A percentile compares a stretch with the other conserved stretches of the same genome.
Conservation (phyloP, 202 grass and related monocot species). For the Setaria italica region DNA sequence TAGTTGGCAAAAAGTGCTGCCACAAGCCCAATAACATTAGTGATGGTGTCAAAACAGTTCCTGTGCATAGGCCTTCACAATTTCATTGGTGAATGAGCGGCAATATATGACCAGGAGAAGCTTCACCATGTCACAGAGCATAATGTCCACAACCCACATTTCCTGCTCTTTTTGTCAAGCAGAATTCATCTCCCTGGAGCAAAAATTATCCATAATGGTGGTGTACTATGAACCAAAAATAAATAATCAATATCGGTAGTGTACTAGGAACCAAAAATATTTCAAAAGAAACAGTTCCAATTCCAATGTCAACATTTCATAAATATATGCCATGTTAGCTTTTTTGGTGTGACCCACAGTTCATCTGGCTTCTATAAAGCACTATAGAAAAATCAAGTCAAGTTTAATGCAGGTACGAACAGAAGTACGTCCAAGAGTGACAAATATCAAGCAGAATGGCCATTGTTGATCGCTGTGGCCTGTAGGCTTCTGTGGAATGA, state of each 20-base stretch:
- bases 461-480: neutral
- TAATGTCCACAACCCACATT: conserved; percentile 70
- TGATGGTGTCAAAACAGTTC: conserved; percentile 86
- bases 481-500: neutral
- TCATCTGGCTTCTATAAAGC: neutral
- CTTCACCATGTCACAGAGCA: conserved; percentile 75
- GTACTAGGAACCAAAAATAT: neutral
- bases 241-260: no score
- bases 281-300: neutral
- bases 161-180: conserved; percentile 69
- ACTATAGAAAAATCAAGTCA: neutral
- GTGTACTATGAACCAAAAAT: no score
- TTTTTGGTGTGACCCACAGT: neutral
- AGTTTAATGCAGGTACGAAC: neutral
- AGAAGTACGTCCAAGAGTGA: neutral
- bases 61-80: conserved; percentile 77
- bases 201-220: neutral
- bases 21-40: conserved; percentile 67
- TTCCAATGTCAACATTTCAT: neutral
- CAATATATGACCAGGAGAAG: conserved; percentile 64
- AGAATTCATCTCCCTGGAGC: conserved; percentile 55
- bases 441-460: neutral
- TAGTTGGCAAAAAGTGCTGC: conserved; percentile 76
- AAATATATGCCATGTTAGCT: neutral
- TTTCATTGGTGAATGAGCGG: conserved; percentile 74